Evolutionary conservation across 257 asterid species (phyloP).

Genomic region (Solanum sparsipilum): DNA sequence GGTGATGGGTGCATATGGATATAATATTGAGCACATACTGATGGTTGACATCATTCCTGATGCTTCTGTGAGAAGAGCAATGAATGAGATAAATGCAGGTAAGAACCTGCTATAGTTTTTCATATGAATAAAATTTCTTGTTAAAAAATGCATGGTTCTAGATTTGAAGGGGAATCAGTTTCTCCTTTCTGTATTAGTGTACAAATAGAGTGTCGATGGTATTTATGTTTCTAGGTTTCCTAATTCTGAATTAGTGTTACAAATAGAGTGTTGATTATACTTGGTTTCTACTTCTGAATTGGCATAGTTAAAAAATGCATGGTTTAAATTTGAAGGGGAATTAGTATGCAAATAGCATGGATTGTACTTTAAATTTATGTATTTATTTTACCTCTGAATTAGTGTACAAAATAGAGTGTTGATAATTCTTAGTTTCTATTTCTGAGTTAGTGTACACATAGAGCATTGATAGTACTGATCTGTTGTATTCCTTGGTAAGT

Average conservation of each 20-base stretch:
- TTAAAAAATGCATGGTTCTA: neutral
- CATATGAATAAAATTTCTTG: neutral
- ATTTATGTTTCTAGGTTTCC: neutral
- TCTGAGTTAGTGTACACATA: neutral
- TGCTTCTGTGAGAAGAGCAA: conserved; percentile 78
- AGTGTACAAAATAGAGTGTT: neutral
- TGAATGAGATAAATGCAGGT: conserved; percentile 99
- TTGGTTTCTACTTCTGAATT: neutral
- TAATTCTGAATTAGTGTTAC: neutral
- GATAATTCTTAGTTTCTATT: neutral
- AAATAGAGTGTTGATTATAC: neutral
- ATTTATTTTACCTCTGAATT: neutral
- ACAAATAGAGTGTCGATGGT: neutral
- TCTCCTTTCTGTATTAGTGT: neutral
- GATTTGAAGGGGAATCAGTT: neutral
- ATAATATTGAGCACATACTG: conserved; percentile 88
- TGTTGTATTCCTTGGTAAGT: neutral
- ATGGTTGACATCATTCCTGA: conserved; percentile 98
- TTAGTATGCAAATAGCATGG: neutral
- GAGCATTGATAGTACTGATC: neutral
- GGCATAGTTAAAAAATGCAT: neutral
- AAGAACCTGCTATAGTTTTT: neutral
- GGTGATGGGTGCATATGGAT: conserved; percentile 99
- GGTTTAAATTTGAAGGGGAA: neutral
- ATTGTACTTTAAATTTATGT: neutral